Evolutionary conservation across 495 filamentous ascomycete species (phyloP), one percentile per base, ranked within the genome.

Genomic region (Aspergillus bridgeri): DNA sequence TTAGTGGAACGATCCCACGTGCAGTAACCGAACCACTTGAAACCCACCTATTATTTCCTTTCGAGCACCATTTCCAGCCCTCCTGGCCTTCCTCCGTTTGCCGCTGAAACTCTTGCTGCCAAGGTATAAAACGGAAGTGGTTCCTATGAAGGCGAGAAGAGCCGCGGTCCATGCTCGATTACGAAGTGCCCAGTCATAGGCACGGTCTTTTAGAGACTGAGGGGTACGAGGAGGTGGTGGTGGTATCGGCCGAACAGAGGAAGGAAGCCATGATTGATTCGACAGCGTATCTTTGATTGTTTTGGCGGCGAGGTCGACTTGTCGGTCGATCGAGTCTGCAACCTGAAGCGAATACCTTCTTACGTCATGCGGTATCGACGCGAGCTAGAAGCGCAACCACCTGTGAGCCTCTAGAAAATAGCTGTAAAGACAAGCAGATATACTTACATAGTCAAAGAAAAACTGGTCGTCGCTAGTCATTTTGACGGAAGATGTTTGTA

Each of bases 11-110:
- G 18, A 24, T 18, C 15, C 21, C 42, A 25, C 33, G 9, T 38
- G 9, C 43, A 47, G 9, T 8, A 6, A 18, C 22, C 45, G 9
- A 1, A 47, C 3, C 22, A 47, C 51, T 5, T 55, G 18, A 46
- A 48, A 64, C 77, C 57, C 73, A 81, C 79, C 80, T 42, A 98
- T 87, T 25, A 98, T 92, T 65, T 98, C 94, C 50, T 86, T 84
- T 53, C 92, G 79, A 9, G 89, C 87, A n/a, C 94, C 94, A 75
- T 90, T 96, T 15, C 81, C 78, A 6, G 89, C 88, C 24, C 88
- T 81, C 69, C 77, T 82, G 8, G 92, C 94, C 59, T 89, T 83
- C 60, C 92, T 81, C 63, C 87, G 85, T 69, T 84, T 87, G 6
- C 79, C 77, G 60, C 81, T 69, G 9, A 79, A 68, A 51, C 79